Evolutionary conservation across 1,284 basidiomycete genomes (phyloP), one percentile per base, ranked within the genome.

Genomic region (Ceratobasidium papillatum): DNA sequence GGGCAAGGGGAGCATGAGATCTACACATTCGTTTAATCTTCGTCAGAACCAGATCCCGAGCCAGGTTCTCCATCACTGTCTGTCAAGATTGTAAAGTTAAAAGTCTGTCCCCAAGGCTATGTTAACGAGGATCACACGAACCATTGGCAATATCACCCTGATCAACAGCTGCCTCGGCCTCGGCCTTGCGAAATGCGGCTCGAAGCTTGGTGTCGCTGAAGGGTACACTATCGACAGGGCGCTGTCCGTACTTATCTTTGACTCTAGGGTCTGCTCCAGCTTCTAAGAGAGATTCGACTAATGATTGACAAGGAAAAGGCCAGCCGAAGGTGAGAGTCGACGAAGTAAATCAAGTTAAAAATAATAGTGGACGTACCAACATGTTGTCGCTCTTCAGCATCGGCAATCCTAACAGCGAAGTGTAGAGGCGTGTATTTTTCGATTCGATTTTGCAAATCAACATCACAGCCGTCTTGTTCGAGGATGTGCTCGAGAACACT

Each of bases 341-440:
- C 7, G 19, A 47, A 47, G 19, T 41, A 41, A 5, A 41, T 14
- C 38, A 62, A 2, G 54, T 30, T 25, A 80, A 82, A 74, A 75
- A 84, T 77, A 82, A 82, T 81, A 80, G 14, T 45, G 25, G 43
- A 36, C 66, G 59, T 80, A 81, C 36, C 66, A 41, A 71, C 66
- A 11, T 36, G 41, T 27, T 58, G 52, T 22, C 93, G 85, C 8
- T 89, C 82, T 51, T 90, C 89, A 5, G 84, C 84, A 75, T 94
- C 86, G 76, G 89, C 85, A 73, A 91, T 81, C 75, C 84, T 82
- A 19, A 93, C 85, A 0, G 94, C 94, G 22, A 94, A 86, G 81
- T 96, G 95, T 11, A 97, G 84, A 0, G 95, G 94, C 0, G 95
- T 96, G 45, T 91, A 89, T 9, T 88, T 87, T 49, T 91, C 89